A percentile compares a stretch with the other conserved stretches of the same genome.
Evolutionary conservation across 345 rosid genomes (phyloP).

Genomic region (Sonneratia caseolaris): DNA sequence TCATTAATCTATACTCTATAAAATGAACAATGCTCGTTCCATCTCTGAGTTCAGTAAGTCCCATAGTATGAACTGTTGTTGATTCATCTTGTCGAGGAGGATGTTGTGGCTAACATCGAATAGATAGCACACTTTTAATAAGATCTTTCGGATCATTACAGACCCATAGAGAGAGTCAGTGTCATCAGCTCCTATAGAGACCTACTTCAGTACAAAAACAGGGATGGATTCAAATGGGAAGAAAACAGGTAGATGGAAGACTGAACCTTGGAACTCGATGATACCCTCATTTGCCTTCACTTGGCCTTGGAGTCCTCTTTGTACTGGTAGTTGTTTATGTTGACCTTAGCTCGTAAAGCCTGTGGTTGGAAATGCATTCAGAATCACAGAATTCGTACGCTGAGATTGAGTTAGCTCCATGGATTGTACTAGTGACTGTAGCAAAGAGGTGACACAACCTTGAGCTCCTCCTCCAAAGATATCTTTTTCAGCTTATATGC

Average conservation of each 20-base stretch:
- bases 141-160: too few relatives aligned
- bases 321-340: constrained; percentile 71
- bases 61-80: too few relatives aligned
- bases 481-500: constrained; percentile 72
- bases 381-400: neutral
- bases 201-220: too few relatives aligned
- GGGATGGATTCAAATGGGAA: too few relatives aligned
- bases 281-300: constrained; percentile 44
- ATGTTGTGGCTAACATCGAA: too few relatives aligned
- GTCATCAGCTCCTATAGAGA: too few relatives aligned
- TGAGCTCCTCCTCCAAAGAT: constrained; percentile 73
- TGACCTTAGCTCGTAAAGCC: constrained; percentile 73
- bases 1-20: too few relatives aligned
- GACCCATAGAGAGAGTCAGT: too few relatives aligned
- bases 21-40: too few relatives aligned
- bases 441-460: constrained; percentile 28
- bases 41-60: too few relatives aligned
- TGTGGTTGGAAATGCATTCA: constrained; percentile 10
- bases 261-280: neutral
- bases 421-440: neutral
- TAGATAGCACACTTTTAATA: too few relatives aligned
- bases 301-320: constrained; percentile 71
- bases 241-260: neutral
- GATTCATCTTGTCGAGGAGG: too few relatives aligned
- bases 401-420: neutral